Evolutionary conservation across 139 green algal species (phyloP).

Genomic region (Auxenochlorella pyrenoidosa): DNA sequence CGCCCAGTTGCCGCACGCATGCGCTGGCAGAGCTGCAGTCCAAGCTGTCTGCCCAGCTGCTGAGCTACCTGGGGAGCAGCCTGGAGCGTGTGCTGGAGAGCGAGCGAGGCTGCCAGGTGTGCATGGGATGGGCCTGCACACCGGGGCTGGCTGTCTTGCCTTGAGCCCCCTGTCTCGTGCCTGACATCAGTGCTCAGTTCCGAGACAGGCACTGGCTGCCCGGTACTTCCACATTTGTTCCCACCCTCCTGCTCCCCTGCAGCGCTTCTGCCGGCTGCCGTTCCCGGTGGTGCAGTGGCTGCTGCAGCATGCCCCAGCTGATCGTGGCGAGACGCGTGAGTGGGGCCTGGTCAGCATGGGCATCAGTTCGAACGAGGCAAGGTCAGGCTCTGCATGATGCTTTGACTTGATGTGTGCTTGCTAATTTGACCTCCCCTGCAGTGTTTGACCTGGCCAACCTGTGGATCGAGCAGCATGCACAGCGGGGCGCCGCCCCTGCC

Average conservation of each 20-base stretch:
- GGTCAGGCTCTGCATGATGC: too few relatives aligned
- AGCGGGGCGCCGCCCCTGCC: not conserved
- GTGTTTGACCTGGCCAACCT: constrained; percentile 33
- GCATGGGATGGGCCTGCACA: not conserved
- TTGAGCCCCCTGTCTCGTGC: not conserved
- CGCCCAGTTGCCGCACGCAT: not conserved
- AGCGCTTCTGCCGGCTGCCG: constrained; percentile 27
- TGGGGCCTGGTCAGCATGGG: too few relatives aligned
- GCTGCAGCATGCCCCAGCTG: constrained; percentile 12
- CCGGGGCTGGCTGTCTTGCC: not conserved
- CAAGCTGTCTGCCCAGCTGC: constrained; percentile 16
- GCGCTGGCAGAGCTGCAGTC: constrained; percentile 24
- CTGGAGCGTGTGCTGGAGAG: constrained; percentile 34
- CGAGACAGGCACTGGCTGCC: too few relatives aligned
- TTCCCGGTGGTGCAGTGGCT: constrained; percentile 17
- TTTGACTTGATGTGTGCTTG: too few relatives aligned
- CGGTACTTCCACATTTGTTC: not conserved
- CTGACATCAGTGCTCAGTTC: too few relatives aligned
- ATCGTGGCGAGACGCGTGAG: constrained; percentile 23
- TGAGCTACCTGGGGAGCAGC: constrained; percentile 13
- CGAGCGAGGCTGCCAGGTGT: constrained; percentile 27
- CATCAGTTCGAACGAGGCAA: too few relatives aligned
- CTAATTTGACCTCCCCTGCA: not conserved
- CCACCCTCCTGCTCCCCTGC: not conserved
- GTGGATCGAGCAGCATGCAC: constrained; percentile 22